phyloP scores from a whole-genome alignment of 2,329 filamentous ascomycete species.

The Fusarium annulatum region DNA sequence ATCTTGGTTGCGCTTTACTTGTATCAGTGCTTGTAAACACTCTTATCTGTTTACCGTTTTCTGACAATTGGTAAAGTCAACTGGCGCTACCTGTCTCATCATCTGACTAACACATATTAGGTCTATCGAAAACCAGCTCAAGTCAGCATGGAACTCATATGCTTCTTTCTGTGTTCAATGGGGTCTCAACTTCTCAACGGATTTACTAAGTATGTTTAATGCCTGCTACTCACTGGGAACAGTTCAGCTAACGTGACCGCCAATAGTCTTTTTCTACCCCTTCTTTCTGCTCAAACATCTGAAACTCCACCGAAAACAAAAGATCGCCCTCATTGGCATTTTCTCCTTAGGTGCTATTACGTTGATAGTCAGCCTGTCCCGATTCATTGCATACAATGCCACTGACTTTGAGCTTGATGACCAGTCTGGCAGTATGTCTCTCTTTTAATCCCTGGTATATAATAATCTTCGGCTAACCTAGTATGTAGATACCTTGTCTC shows the following conservation, averaged over 20 bases:
- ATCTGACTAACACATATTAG: neutral
- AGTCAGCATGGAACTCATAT: constrained; percentile 15
- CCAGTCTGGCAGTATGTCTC: constrained; percentile 6
- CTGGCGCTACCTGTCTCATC: fast-evolving
- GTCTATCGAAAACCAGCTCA: constrained; percentile 16
- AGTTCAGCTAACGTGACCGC: neutral
- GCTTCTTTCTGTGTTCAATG: constrained; percentile 11
- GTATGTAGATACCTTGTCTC: neutral
- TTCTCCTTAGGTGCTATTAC: constrained; percentile 14
- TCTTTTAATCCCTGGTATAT: fast-evolving
- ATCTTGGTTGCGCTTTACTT: neutral
- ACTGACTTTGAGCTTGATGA: constrained; percentile 18
- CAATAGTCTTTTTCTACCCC: neutral
- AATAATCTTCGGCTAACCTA: neutral
- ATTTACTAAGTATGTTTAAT: neutral
- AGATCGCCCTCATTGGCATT: constrained; percentile 7
- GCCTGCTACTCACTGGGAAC: neutral
- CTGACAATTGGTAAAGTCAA: constrained; percentile 5
- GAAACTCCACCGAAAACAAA: constrained; percentile 1
- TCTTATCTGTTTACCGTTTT: neutral
- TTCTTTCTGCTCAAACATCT: constrained; percentile 19
- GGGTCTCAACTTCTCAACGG: constrained; percentile 17
- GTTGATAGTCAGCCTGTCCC: constrained; percentile 3
- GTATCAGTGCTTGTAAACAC: constrained; percentile 6
- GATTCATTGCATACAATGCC: constrained; percentile 16